Conservation (phyloP, 768 basidiomycete genomes). For the Naganishia vaughanmartiniae region DNA sequence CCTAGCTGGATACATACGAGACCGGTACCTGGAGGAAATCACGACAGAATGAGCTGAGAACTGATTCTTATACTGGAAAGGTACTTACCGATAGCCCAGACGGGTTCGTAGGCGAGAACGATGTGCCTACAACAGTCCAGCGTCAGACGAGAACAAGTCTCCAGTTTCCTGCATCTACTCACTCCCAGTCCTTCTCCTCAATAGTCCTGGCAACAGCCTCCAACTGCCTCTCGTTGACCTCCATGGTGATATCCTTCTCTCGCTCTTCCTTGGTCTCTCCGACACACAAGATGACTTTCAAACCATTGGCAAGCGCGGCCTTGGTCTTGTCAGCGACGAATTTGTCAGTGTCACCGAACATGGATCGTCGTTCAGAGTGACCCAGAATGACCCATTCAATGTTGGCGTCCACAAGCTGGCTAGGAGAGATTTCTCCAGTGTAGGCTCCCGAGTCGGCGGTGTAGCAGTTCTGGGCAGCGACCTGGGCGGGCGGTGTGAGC, state of each 20-base stretch:
- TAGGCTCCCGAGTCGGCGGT: conserved; percentile 80
- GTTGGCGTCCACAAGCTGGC: conserved; percentile 78
- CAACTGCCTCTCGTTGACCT: conserved; percentile 79
- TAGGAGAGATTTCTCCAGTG: conserved; percentile 92
- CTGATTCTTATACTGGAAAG: neutral
- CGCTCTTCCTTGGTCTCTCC: conserved; percentile 90
- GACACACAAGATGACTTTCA: conserved; percentile 91
- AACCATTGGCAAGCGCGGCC: conserved; percentile 69
- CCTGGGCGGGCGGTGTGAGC: conserved; percentile 66
- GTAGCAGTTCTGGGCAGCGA: conserved; percentile 91
- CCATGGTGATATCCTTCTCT: conserved; percentile 70
- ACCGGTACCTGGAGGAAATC: conserved; percentile 18
- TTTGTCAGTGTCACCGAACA: conserved; percentile 84
- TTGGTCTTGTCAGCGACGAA: conserved; percentile 81
- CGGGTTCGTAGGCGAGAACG: conserved; percentile 72
- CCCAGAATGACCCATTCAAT: conserved; percentile 92
- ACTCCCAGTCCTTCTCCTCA: conserved; percentile 72
- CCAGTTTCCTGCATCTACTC: conserved; percentile 41
- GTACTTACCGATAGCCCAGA: conserved; percentile 85
- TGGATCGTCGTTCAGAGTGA: conserved; percentile 91
- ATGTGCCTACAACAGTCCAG: conserved; percentile 56
- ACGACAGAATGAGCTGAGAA: neutral
- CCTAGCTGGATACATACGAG: neutral
- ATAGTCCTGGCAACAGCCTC: conserved; percentile 62
- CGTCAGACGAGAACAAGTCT: conserved; percentile 5